Evolutionary conservation across 1,284 basidiomycete species (phyloP), one percentile per base, ranked within the genome.

Genomic region (Trichosporon sp.): DNA sequence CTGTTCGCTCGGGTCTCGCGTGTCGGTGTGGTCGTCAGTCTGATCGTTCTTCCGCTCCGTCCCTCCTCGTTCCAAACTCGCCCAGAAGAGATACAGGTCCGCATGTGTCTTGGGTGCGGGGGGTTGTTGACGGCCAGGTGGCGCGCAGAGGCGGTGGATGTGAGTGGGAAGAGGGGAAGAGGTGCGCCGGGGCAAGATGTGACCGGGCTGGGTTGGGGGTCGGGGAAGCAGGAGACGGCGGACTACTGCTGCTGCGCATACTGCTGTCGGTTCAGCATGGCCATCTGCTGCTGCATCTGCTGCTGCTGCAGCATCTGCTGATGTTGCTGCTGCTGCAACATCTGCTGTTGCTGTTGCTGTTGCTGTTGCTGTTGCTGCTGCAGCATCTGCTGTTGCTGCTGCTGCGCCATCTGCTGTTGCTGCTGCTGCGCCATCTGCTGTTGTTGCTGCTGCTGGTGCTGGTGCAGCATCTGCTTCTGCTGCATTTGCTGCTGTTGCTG

Each of bases 331-430:
- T 68, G 68, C 61, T 38, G 37, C 3, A 59, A 51, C 64, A 66
- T 66, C 63, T 68, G 67, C 43, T 51, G 32, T 26, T 61, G 46
- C 37, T 65, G 64, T 10, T 69, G 68, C 6, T 54, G 65, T 37
- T 65, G 68, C 14, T 43, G 64, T 51, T 68, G 68, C 38, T 68
- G 67, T 38, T 61, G 48, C 21, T 65, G 64, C 48, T 65, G 51
- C n/a, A 51, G 46, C 43, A 35, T 35, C 10, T 31, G 63, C 31
- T 65, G 68, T 10, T 54, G 61, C 48, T 65, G 48, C 21, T 65
- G 64, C 48, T 65, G 51, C n/a, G 64, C 61, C 43, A 35, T 35
- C 10, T 31, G 63, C 31, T 65, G 68, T 10, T 54, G 61, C 48
- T 65, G 26, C 26, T 26, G 26, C 26, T 26, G 26, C 26, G 26